Conservation (phyloP, 805 yeast species). For the Teunomyces panamensis region DNA sequence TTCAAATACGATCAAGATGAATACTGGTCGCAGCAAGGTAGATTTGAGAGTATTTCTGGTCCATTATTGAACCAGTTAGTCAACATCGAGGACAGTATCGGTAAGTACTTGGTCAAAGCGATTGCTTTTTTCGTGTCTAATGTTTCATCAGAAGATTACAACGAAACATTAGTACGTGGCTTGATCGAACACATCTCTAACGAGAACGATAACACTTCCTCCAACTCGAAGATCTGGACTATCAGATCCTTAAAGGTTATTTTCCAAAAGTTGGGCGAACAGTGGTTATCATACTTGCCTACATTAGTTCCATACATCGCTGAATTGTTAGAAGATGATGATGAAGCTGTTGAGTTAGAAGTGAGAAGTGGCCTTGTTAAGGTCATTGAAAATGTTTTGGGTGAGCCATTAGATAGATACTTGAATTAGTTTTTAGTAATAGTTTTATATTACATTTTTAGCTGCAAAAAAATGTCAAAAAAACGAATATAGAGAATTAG, state of each 20-base stretch:
- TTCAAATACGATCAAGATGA: conserved; percentile 90
- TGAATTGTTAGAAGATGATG: conserved; percentile 92
- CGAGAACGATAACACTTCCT: conserved; percentile 49
- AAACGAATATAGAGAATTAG: background rate
- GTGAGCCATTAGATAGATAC: conserved; percentile 90
- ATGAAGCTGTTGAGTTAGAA: conserved; percentile 87
- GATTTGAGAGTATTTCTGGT: conserved; percentile 70
- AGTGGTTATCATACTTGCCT: conserved; percentile 87
- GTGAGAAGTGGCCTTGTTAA: conserved; percentile 88
- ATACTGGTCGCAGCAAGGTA: conserved; percentile 85
- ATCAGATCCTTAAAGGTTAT: conserved; percentile 73
- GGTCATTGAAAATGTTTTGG: conserved; percentile 86
- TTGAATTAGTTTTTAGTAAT: conserved; percentile 38
- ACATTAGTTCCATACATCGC: conserved; percentile 95
- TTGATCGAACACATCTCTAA: conserved; percentile 37
- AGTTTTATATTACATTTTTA: background rate
- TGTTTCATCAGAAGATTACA: conserved; percentile 66
- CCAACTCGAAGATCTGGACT: conserved; percentile 81
- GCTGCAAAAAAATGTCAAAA: background rate
- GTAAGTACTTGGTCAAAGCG: conserved; percentile 77
- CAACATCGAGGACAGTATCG: conserved; percentile 69
- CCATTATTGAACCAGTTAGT: conserved; percentile 65
- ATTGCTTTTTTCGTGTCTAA: conserved; percentile 70
- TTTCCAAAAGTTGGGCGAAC: conserved; percentile 90
- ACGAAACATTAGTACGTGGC: conserved; percentile 56